These are phyloP conservation scores for Hanseniaspora meyeri DNA, from an alignment of 805 yeast species.

Conservation along the genomic window DNA sequence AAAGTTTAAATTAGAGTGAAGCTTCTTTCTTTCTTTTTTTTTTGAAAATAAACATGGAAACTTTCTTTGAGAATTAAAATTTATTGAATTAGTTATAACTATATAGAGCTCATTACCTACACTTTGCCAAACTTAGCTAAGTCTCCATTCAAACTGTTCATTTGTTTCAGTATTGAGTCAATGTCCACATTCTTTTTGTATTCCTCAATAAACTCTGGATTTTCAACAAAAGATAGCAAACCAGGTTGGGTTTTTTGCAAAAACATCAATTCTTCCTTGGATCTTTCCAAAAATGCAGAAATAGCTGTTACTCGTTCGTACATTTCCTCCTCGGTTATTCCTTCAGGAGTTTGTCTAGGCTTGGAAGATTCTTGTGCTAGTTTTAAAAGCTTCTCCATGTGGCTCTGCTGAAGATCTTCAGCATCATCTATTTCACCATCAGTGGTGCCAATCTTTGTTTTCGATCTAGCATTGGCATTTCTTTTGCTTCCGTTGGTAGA, in stretches of 20 bases:
- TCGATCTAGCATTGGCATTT: not conserved
- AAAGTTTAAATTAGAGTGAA: not conserved
- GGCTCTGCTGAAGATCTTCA: conserved; percentile 15
- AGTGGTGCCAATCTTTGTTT: conserved; percentile 4
- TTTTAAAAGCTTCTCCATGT: conserved; percentile 13
- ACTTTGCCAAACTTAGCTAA: not conserved
- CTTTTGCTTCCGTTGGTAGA: not conserved
- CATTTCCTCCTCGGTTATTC: conserved; percentile 70
- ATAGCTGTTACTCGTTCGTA: conserved; percentile 79
- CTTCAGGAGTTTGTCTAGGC: conserved; percentile 71
- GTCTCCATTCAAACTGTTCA: conserved; percentile 44
- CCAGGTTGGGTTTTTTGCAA: conserved; percentile 52
- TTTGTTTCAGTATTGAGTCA: conserved; percentile 41
- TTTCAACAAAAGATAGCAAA: conserved; percentile 37
- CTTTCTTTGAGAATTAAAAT: no score
- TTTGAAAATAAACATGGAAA: no score
- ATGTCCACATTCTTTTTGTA: conserved; percentile 36
- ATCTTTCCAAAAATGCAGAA: conserved; percentile 77
- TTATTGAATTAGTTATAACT: no score
- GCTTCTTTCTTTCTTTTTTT: not conserved
- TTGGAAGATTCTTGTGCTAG: conserved; percentile 47
- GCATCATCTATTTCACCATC: conserved; percentile 15
- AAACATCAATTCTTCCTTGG: conserved; percentile 67
- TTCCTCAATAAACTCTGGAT: conserved; percentile 28
- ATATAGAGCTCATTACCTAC: not conserved